These are phyloP conservation scores for Pseudogymnoascus sp. DNA, from an alignment of 2,329 filamentous ascomycete species.

Conservation along the genomic window DNA sequence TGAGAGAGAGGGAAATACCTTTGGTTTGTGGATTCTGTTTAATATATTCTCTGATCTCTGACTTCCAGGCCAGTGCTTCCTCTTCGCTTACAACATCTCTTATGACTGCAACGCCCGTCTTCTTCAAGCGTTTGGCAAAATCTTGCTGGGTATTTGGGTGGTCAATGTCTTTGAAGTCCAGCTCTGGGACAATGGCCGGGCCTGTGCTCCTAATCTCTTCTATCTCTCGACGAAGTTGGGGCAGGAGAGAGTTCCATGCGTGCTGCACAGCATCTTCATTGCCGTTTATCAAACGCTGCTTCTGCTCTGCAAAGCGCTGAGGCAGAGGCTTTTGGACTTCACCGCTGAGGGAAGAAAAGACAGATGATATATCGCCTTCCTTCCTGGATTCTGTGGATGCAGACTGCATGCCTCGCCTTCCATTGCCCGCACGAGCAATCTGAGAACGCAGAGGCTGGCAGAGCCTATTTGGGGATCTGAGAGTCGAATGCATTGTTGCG, in stretches of 20 bases:
- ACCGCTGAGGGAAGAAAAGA: slow-evolving; percentile 52
- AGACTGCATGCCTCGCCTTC: background rate
- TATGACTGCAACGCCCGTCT: slow-evolving; percentile 40
- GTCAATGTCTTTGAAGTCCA: slow-evolving; percentile 39
- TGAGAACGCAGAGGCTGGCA: background rate
- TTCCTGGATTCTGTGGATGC: slow-evolving; percentile 22
- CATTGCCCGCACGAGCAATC: background rate
- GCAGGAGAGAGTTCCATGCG: slow-evolving; percentile 43
- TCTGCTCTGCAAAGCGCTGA: slow-evolving; percentile 47
- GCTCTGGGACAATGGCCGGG: slow-evolving; percentile 42
- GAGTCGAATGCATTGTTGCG: background rate
- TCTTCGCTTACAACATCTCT: slow-evolving; percentile 54
- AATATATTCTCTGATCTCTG: slow-evolving; percentile 56
- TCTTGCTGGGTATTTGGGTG: slow-evolving; percentile 14
- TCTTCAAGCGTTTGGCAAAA: slow-evolving; percentile 17
- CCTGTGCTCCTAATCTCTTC: slow-evolving; percentile 38
- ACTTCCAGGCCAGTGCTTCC: slow-evolving; percentile 58
- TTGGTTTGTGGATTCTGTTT: slow-evolving; percentile 51
- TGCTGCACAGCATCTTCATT: slow-evolving; percentile 39
- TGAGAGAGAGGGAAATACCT: slow-evolving; percentile 18
- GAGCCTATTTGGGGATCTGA: slow-evolving; percentile 3
- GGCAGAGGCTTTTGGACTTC: slow-evolving; percentile 39
- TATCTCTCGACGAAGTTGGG: slow-evolving; percentile 39
- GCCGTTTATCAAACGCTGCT: slow-evolving; percentile 42
- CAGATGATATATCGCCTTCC: slow-evolving; percentile 54